Evolutionary conservation across 768 basidiomycete genomes (phyloP).

Genomic region (Agaricus bisporus): DNA sequence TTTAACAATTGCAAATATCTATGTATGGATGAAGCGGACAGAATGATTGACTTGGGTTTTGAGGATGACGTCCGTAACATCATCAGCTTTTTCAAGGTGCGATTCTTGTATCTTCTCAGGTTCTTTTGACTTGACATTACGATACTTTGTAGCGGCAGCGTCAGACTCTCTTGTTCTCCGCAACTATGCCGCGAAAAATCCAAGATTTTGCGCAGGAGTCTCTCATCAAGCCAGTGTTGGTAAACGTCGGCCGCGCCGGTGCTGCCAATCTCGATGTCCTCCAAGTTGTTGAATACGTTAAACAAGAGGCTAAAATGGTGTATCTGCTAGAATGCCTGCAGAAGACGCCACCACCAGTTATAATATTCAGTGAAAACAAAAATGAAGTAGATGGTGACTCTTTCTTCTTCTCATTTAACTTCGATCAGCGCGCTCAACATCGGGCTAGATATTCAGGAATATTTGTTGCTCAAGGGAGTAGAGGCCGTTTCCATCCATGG

Average conservation of each 20-base stretch:
- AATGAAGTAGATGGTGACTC: conserved; percentile 96
- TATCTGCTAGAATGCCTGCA: conserved; percentile 96
- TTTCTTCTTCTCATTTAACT: conserved; percentile 1
- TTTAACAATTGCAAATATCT: conserved; percentile 93
- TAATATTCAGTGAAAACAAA: conserved; percentile 98
- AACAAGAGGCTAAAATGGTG: conserved; percentile 99
- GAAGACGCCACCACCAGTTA: conserved; percentile 97
- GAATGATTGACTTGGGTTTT: conserved; percentile 99
- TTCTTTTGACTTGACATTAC: not conserved
- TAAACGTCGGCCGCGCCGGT: conserved; percentile 97
- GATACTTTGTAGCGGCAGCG: conserved; percentile 66
- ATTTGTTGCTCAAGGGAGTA: conserved; percentile 91
- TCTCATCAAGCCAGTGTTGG: conserved; percentile 88
- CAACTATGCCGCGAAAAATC: conserved; percentile 98
- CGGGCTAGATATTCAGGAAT: conserved; percentile 91
- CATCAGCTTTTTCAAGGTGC: conserved; percentile 97
- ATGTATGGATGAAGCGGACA: conserved; percentile 98
- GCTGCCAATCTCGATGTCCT: conserved; percentile 96
- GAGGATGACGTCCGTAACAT: conserved; percentile 98
- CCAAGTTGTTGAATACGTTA: conserved; percentile 97
- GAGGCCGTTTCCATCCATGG: conserved; percentile 99
- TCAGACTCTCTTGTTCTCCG: conserved; percentile 95
- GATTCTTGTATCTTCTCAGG: conserved; percentile 12
- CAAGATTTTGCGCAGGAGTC: conserved; percentile 98
- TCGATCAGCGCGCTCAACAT: not conserved